These are phyloP conservation scores for Boletus fagicola DNA, from an alignment of 768 basidiomycete genomes.

Conservation along the genomic window DNA sequence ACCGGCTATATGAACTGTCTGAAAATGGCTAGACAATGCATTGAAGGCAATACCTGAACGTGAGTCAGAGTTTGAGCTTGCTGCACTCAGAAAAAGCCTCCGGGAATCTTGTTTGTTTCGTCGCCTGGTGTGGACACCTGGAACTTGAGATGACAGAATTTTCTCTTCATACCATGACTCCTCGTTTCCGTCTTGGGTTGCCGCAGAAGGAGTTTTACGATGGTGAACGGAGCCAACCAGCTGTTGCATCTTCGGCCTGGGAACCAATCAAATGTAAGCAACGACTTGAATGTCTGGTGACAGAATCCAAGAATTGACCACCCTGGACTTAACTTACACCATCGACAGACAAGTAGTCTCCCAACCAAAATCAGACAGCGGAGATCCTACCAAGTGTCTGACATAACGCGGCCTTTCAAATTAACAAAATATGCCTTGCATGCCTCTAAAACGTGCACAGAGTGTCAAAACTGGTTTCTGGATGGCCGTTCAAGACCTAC, in stretches of 20 bases:
- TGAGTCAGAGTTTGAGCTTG: background rate
- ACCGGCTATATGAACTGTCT: background rate
- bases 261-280: slow-evolving; percentile 19
- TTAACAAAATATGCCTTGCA: slow-evolving; percentile 14
- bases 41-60: background rate
- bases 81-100: background rate
- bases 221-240: slow-evolving; percentile 6
- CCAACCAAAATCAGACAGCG: slow-evolving; percentile 24
- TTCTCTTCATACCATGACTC: slow-evolving; percentile 1
- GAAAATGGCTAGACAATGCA: background rate
- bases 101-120: background rate
- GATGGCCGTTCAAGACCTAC: slow-evolving; percentile 10
- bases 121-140: background rate
- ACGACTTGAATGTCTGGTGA: slow-evolving; percentile 1
- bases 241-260: background rate
- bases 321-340: slow-evolving; percentile 15
- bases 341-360: slow-evolving; percentile 11
- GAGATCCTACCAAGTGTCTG: slow-evolving; percentile 20
- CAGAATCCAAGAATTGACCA: slow-evolving; percentile 7
- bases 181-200: slow-evolving; percentile 14
- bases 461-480: slow-evolving; percentile 12
- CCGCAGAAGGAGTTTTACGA: background rate
- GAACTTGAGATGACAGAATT: background rate
- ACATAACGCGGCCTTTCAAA: slow-evolving; percentile 28
- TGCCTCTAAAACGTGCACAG: slow-evolving; percentile 28